A percentile compares a stretch with the other conserved stretches of the same genome.
Conservation (phyloP, 2,329 filamentous ascomycete species). For the Chalara sp. region DNA sequence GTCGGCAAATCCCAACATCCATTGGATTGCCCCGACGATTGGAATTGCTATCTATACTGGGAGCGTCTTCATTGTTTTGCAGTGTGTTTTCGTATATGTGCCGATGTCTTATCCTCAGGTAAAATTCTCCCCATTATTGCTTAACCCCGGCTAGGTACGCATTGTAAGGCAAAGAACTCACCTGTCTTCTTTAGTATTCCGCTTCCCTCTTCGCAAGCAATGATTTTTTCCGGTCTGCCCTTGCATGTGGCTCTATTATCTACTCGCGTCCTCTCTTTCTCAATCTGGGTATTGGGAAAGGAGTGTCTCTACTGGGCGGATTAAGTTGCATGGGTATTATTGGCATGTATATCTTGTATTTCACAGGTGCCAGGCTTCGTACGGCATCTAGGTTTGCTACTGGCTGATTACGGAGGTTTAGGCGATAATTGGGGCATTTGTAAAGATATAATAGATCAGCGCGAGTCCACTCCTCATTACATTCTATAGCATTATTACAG, state of each 20-base stretch:
- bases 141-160: no score
- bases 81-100: conserved; percentile 54
- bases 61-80: conserved; percentile 46
- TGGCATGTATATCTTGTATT: background rate
- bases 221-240: background rate
- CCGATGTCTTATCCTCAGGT: conserved; percentile 30
- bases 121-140: background rate
- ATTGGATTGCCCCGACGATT: conserved; percentile 49
- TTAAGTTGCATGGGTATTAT: background rate
- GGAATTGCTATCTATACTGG: conserved; percentile 48
- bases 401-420: no score
- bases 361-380: background rate
- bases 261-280: background rate
- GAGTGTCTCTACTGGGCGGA: background rate
- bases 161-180: no score
- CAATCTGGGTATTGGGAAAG: background rate
- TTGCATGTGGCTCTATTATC: background rate
- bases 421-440: no score
- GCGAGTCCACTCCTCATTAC: no score
- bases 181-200: background rate
- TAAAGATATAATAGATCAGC: no score
- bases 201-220: background rate
- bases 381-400: background rate
- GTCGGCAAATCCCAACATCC: conserved; percentile 43
- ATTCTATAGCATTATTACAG: no score